These are phyloP conservation scores for Cytospora schulzeri DNA, from an alignment of 2,329 filamentous ascomycete genomes.

Conservation along the genomic window DNA sequence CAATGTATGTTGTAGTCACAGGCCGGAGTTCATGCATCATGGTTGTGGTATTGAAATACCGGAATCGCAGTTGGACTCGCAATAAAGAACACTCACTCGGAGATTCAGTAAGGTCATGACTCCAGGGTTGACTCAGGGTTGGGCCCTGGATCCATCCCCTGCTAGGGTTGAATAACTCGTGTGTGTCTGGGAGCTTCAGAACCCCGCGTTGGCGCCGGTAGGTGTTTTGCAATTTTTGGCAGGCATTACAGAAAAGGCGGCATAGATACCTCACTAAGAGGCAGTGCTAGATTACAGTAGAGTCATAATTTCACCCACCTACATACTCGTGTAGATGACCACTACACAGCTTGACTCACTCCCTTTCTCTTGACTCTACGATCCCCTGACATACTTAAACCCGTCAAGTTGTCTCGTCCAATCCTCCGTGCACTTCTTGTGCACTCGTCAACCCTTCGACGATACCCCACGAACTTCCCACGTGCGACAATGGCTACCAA, in stretches of 20 bases:
- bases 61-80: too few species aligned
- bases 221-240: background rate
- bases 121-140: background rate
- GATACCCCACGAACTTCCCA: slow-evolving; percentile 42
- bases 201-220: background rate
- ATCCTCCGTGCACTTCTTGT: slow-evolving; percentile 55
- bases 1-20: background rate
- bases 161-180: too few species aligned
- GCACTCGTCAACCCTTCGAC: slow-evolving; percentile 55
- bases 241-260: background rate
- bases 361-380: background rate
- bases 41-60: background rate
- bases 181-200: background rate
- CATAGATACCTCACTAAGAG: background rate
- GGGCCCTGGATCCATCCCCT: too few species aligned
- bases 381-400: slow-evolving; percentile 11
- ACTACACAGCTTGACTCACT: slow-evolving; percentile 17
- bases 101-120: too few species aligned
- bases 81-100: too few species aligned
- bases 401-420: slow-evolving; percentile 35
- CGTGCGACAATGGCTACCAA: slow-evolving; percentile 62
- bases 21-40: background rate
- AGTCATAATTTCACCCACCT: background rate
- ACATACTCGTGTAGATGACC: background rate
- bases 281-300: background rate